Conservation (phyloP, 192 early-diverging fungal species). For the Dissophora globulifera region DNA sequence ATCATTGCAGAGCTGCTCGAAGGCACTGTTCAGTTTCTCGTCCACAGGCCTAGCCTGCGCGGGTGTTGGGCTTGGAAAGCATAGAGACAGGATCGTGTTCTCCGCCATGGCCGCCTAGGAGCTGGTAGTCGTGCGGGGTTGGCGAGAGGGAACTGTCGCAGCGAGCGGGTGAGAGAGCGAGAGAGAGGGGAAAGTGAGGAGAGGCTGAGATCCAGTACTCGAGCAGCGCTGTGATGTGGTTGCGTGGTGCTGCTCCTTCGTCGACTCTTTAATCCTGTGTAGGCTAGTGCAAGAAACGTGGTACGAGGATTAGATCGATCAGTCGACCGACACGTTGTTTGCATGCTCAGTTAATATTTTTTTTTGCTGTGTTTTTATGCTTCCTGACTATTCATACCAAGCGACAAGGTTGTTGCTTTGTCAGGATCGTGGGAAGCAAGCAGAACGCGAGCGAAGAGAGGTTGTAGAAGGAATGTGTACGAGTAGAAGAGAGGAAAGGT, state of each 20-base stretch:
- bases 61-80: slow-evolving; percentile 44
- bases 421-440: neutral
- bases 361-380: too few relatives aligned
- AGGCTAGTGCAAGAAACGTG: too few relatives aligned
- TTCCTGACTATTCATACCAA: too few relatives aligned
- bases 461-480: neutral
- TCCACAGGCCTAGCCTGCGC: slow-evolving; percentile 38
- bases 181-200: slow-evolving; percentile 9
- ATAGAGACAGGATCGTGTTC: slow-evolving; percentile 49
- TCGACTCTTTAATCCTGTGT: too few relatives aligned
- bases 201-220: neutral
- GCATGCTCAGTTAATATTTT: neutral
- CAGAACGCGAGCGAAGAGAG: neutral
- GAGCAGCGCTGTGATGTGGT: too few relatives aligned
- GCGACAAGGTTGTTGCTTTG: neutral
- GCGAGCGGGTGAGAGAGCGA: neutral
- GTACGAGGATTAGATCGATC: too few relatives aligned
- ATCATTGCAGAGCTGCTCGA: slow-evolving; percentile 29
- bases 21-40: slow-evolving; percentile 31
- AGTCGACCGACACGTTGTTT: neutral
- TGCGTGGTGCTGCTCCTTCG: slow-evolving; percentile 16
- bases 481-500: neutral
- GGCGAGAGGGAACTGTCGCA: neutral
- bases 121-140: too few relatives aligned
- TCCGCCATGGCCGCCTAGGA: slow-evolving; percentile 29